Evolutionary conservation across 202 grass and related monocot species (phyloP), one percentile per base, ranked within the genome.

Genomic region (Zoysia matrella): DNA sequence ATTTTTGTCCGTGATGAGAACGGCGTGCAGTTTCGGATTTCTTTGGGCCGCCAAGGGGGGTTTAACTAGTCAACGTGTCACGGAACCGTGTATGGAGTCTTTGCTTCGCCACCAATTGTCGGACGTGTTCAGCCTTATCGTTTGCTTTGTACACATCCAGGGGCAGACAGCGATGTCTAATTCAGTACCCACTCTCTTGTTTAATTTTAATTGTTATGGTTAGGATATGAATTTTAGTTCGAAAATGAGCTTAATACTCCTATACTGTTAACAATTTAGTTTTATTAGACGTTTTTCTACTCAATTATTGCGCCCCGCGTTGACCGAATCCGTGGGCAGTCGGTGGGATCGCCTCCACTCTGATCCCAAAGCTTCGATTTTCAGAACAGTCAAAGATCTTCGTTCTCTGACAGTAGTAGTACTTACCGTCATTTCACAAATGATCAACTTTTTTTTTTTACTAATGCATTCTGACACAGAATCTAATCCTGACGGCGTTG

Each of bases 221-320:
- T 30, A 30, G 22, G 22, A 30, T 30, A 30, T 30, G 22, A 30
- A 30, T 30, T 30, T 30, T 30, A 30, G 22, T 30, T 30, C 22
- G 22, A 30, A 30, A 30, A 30, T 30, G 22, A 30, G 22, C 22
- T 30, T 30, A 30, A 30, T 30, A 30, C 22, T 30, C 22, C 22
- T 30, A 30, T 30, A 30, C 22, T 30, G 22, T 30, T 30, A 30
- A 30, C 22, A 30, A 30, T 30, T 30, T 30, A 30, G 2, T 5
- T n/a, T 53, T 53, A 47, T 39, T 3, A 39, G 16, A 7, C 4
- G 12, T 10, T 66, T 73, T 73, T 4, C 1, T 56, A 40, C 60
- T 63, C 76, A 80, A 68, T 80, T 11, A 86, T 86, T 47, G 63
- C 2, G 46, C n/a, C 52, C 39, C 47, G 63, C 55, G 55, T 49